Conservation (phyloP, 2,329 filamentous ascomycete species). For the Trichoderma sp. region DNA sequence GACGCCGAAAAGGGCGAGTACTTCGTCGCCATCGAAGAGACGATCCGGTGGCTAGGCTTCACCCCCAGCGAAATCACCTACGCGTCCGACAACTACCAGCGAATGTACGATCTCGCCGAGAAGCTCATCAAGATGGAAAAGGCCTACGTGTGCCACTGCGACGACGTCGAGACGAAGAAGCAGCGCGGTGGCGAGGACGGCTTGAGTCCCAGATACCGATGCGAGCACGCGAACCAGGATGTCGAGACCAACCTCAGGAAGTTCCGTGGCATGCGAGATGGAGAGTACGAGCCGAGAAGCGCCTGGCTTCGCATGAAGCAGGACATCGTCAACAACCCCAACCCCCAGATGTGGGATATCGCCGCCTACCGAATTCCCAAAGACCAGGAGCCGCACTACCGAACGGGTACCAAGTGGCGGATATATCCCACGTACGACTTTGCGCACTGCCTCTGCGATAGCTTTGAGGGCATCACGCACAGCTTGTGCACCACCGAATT, state of each 20-base stretch:
- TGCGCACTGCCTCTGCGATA: conserved; percentile 83
- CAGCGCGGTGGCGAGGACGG: conserved; percentile 79
- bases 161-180: conserved; percentile 77
- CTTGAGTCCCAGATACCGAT: conserved; percentile 73
- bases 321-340: conserved; percentile 68
- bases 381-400: conserved; percentile 69
- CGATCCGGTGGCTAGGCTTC: conserved; percentile 59
- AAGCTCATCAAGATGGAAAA: conserved; percentile 72
- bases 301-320: conserved; percentile 94
- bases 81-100: conserved; percentile 87
- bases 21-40: conserved; percentile 85
- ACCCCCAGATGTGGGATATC: conserved; percentile 96
- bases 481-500: conserved; percentile 94
- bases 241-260: conserved; percentile 77
- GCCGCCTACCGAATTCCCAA: conserved; percentile 85
- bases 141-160: conserved; percentile 87
- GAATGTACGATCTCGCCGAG: conserved; percentile 85
- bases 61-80: conserved; percentile 78
- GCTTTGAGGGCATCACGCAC: conserved; percentile 89
- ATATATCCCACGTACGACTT: conserved; percentile 97
- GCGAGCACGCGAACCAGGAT: conserved; percentile 74
- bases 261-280: conserved; percentile 88
- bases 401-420: conserved; percentile 81
- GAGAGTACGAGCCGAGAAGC: conserved; percentile 82
- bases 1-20: conserved; percentile 90